A percentile compares a stretch with the other conserved stretches of the same genome.
Evolutionary conservation across 306 rosid genomes (phyloP).

Genomic region (Trifolium dubium): DNA sequence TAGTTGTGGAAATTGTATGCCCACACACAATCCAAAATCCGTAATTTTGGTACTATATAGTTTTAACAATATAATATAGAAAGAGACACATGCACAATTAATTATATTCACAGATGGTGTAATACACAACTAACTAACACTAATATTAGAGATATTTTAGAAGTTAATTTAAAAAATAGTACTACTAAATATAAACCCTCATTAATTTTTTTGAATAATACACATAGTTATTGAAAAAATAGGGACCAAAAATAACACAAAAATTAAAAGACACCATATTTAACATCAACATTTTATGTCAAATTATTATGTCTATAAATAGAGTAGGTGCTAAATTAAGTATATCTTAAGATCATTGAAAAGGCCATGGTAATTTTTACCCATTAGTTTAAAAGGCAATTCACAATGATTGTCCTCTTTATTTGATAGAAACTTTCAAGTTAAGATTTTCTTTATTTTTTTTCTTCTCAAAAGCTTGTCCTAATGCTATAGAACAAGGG

Average conservation of each 20-base stretch:
- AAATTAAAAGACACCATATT: no score
- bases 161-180: no score
- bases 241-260: no score
- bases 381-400: conserved; percentile 38
- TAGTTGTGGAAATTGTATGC: conserved; percentile 1
- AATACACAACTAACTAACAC: no score
- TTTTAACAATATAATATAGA: conserved; percentile 26
- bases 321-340: conserved; percentile 19
- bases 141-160: no score
- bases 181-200: no score
- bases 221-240: no score
- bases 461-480: conserved; percentile 15
- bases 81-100: neutral
- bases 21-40: conserved; percentile 41
- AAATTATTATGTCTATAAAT: neutral
- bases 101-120: no score
- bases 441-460: conserved; percentile 42
- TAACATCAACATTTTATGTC: no score
- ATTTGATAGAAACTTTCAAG: conserved; percentile 45
- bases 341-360: conserved; percentile 28
- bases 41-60: neutral
- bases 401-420: conserved; percentile 45
- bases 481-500: conserved; percentile 26
- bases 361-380: conserved; percentile 22
- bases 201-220: no score